Base-by-base conservation (phyloP, 2,329 filamentous ascomycete species). In the Talaromyces sp. region DNA sequence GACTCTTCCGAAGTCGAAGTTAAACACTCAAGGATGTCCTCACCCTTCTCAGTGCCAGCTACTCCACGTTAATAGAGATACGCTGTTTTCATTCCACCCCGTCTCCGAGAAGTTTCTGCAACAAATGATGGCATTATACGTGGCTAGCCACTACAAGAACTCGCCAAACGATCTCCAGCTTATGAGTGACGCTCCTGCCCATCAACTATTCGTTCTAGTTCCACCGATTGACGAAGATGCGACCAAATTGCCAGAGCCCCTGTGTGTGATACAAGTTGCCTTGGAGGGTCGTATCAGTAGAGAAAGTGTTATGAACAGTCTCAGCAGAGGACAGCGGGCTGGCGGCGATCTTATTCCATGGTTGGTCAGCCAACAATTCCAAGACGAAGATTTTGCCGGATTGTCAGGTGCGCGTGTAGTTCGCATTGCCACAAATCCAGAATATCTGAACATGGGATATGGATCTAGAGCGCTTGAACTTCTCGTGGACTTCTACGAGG, bases 81-180 rank as follows among this genome's bases (percentile, higher is more conserved):
- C 93, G 9, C 84, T 99, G 14, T 99, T 99, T 79, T 98, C 93
- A 13, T 99, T 96, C 81, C 95, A 99, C 70, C 91, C 93, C 2
- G 91, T 98, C 21, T 96, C 95, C 2, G 95, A 99, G 74, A 95
- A 93, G 71, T 98, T 99, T 78, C 79, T 99, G 59, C 95, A 99
- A 73, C 92, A 96, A 69, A 97, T 99, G 91, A 93, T 99, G 77
- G 92, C 93, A 0, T 84, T 99, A 2, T 99, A 98, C 69, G 96
- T 99, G 29, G 92, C 95, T 29, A 96, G 91, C 67, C 92, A 96
- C 75, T 97, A 99, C 82, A 98, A 98, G 77, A 99, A 99, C 77
- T 91, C 93, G 0, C 95, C 95, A 0, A 96, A 99, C 69, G 95
- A 99, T 70, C 83, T 99, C n/a, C 95, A 98, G 74, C 84, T 99